Evolutionary conservation across 2,329 filamentous ascomycete species (phyloP).

Genomic region (Neonectria faginata): DNA sequence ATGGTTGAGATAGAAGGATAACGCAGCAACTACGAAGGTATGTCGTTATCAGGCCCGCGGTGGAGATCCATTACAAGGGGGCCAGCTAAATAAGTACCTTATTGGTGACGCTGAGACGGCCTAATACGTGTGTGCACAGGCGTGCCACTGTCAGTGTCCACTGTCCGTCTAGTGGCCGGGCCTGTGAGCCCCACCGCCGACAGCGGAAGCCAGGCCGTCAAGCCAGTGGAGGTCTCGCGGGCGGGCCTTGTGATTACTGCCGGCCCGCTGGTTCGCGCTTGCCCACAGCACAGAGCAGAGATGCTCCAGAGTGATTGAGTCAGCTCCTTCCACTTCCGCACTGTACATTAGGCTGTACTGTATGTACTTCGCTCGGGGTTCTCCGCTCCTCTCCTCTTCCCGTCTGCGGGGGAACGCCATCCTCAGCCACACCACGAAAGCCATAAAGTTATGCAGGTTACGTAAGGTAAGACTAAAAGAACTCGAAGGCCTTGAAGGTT

Average conservation of each 20-base stretch:
- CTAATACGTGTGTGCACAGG: slow-evolving; percentile 25
- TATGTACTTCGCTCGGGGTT: neutral
- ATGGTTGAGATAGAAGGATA: neutral
- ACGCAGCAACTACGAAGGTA: slow-evolving; percentile 2
- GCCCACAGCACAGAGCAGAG: neutral
- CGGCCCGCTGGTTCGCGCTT: slow-evolving; percentile 12
- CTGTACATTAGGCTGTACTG: neutral
- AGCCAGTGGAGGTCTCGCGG: slow-evolving; percentile 22
- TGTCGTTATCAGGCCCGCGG: slow-evolving; percentile 16
- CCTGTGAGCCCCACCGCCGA: slow-evolving; percentile 19
- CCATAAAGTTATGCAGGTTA: slow-evolving; percentile 7
- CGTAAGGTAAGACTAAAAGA: neutral
- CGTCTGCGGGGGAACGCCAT: neutral
- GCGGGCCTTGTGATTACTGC: slow-evolving; percentile 34
- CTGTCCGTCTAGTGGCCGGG: neutral
- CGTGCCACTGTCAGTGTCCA: slow-evolving; percentile 5
- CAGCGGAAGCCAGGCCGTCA: slow-evolving; percentile 32
- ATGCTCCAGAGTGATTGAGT: too few species aligned
- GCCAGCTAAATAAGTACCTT: neutral
- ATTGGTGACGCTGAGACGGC: slow-evolving; percentile 1
- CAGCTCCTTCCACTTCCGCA: neutral
- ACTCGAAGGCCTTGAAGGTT: too few species aligned
- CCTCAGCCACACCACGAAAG: slow-evolving; percentile 16
- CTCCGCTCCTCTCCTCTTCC: neutral
- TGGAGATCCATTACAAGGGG: neutral